Evolutionary conservation across 257 asterid species (phyloP), one percentile per base, ranked within the genome.

Genomic region (Prunella vulgaris): DNA sequence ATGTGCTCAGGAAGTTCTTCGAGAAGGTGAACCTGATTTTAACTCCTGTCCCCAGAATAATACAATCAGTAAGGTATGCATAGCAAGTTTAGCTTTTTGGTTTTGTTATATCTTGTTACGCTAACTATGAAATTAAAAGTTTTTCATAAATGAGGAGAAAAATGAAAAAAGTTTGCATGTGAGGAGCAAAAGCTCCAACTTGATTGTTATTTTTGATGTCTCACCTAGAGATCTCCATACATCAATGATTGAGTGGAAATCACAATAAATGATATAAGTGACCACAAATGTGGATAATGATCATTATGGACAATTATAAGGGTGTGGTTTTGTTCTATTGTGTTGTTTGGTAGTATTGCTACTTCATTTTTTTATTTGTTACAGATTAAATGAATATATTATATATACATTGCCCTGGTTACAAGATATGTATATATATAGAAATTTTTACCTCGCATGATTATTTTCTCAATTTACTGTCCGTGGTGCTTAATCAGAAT

Each of bases 1-100:
- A 64, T 90, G 90, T 71, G 79, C 87, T 71, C 90, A 78, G 59
- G 86, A 85, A 75, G 87, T 89, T 79, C 95, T 89, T 75, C 85
- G 70, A 69, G 85, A 81, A 78, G 81, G 90, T 54, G 88, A 74
- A 68, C 63, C 75, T 53, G 84, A 78, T 69, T 75, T 69, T 65
- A 82, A 77, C 62, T 69, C 82, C 46, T 56, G 68, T 72, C 48
- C 65, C 60, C 80, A 75, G 15, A 80, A 71, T 72, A 90, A 81
- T 76, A 80, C 88, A 78, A 78, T 51, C 80, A 79, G 83, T 78
- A 90, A 88, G 93, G 97, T 86, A 69, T 57, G 73, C 20, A 40
- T 40, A 40, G 17, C 49, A 40, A 12, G 49, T 6, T 13, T 12
- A 13, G 15, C 1, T 3, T 40, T 40, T 37, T 37, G 42, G 49